A percentile compares a stretch with the other conserved stretches of the same genome.
These are phyloP conservation scores for Boletellus ananiceps DNA, from an alignment of 768 basidiomycete species.

Conservation along the genomic window DNA sequence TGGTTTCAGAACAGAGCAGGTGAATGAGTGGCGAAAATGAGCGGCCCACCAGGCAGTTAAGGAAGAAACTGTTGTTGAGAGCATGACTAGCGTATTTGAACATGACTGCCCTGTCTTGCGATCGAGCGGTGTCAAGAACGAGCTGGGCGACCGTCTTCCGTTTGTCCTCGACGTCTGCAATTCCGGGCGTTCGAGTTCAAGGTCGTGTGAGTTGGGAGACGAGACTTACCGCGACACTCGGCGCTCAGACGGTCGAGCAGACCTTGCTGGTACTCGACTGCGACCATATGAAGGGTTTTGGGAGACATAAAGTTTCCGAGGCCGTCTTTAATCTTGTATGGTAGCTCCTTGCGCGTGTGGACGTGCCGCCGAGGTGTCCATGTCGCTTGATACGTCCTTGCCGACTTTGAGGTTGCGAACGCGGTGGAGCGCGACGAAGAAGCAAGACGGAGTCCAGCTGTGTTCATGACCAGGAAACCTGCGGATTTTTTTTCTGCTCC, in stretches of 20 bases:
- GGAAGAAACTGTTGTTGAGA: conserved; percentile 94
- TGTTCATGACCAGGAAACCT: conserved; percentile 17
- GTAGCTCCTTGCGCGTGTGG: conserved; percentile 52
- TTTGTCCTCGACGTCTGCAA: conserved; percentile 51
- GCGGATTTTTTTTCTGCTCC: conserved; percentile 7
- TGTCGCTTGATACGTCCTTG: conserved; percentile 4
- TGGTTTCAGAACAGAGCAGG: background rate
- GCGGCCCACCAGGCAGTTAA: conserved; percentile 72
- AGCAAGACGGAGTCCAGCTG: conserved; percentile 17
- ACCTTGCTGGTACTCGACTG: conserved; percentile 83
- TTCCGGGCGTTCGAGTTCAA: background rate
- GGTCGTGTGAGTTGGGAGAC: background rate
- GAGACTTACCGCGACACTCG: conserved; percentile 60
- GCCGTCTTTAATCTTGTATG: conserved; percentile 66
- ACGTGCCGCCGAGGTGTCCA: conserved; percentile 33
- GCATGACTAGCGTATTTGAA: conserved; percentile 93
- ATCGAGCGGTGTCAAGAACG: conserved; percentile 59
- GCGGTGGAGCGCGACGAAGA: conserved; percentile 17
- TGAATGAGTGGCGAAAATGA: background rate
- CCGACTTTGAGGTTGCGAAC: conserved; percentile 14
- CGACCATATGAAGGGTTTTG: conserved; percentile 62
- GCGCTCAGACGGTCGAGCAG: conserved; percentile 74
- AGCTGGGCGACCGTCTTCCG: conserved; percentile 63
- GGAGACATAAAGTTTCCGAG: conserved; percentile 78
- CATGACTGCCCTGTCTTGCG: conserved; percentile 56